A percentile compares a stretch with the other conserved stretches of the same genome.
Conservation (phyloP, 2,329 filamentous ascomycete species). For the Saccharata proteae region DNA sequence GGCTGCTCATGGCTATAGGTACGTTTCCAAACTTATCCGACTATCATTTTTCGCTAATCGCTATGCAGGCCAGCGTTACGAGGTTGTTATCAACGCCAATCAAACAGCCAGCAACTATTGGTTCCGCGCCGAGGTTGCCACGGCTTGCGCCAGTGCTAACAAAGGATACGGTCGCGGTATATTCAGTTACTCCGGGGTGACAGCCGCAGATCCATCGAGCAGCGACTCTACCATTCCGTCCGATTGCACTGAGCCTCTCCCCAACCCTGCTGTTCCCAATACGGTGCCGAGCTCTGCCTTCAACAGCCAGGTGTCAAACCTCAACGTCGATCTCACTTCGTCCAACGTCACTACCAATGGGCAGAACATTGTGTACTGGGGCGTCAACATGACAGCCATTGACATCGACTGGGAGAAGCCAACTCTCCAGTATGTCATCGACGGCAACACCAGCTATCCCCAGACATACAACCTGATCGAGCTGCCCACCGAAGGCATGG, state of each 20-base stretch:
- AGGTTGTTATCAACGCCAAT: constrained; percentile 31
- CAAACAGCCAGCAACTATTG: constrained; percentile 29
- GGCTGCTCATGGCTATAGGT: constrained; percentile 28
- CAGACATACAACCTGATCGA: constrained; percentile 28
- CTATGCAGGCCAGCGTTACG: constrained; percentile 28
- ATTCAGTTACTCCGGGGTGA: constrained; percentile 21
- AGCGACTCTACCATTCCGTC: constrained; percentile 11
- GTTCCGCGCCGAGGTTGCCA: constrained; percentile 29
- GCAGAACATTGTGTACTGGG: constrained; percentile 28
- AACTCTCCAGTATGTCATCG: constrained; percentile 31
- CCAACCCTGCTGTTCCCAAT: constrained; percentile 16
- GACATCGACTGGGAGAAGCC: constrained; percentile 32
- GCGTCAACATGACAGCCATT: constrained; percentile 29
- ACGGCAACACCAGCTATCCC: constrained; percentile 29
- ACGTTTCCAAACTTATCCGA: too few species aligned
- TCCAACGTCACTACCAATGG: constrained; percentile 22
- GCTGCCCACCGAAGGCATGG: constrained; percentile 20
- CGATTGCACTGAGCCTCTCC: constrained; percentile 16
- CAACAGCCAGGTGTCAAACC: constrained; percentile 17
- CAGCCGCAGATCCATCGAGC: constrained; percentile 12
- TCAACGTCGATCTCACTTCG: constrained; percentile 21
- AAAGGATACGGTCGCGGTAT: constrained; percentile 22
- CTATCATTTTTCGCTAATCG: too few species aligned
- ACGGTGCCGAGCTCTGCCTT: constrained; percentile 25
- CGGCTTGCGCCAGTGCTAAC: constrained; percentile 22